phyloP scores from a whole-genome alignment of 2,329 filamentous ascomycete genomes.

The Fusarium papillatum region DNA sequence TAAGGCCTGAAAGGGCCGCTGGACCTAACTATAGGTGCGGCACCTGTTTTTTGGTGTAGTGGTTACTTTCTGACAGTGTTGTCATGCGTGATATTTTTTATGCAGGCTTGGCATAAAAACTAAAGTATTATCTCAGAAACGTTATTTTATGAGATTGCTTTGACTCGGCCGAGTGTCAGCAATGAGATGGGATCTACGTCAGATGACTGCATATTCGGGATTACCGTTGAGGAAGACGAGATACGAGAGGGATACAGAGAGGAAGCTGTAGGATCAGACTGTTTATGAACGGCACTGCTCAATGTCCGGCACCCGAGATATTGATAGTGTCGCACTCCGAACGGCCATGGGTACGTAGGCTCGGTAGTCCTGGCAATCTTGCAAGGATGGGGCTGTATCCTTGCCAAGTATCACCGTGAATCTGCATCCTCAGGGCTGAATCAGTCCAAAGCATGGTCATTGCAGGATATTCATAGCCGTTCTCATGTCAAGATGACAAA shows the following conservation, averaged over 20 bases:
- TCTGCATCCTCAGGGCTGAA: neutral
- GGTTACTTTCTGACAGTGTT: no score
- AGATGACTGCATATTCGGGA: neutral
- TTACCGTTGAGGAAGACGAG: neutral
- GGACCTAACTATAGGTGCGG: no score
- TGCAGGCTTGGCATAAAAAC: neutral
- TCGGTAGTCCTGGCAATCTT: neutral
- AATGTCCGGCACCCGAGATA: neutral
- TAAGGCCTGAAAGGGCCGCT: no score
- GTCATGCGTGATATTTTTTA: neutral
- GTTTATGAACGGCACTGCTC: neutral
- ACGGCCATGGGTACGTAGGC: neutral
- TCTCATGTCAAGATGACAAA: neutral
- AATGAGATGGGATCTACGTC: neutral
- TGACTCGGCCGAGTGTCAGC: neutral
- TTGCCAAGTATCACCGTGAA: neutral
- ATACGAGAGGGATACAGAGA: neutral
- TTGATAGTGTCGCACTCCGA: neutral
- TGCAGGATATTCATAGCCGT: neutral
- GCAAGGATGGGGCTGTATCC: neutral
- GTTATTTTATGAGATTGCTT: neutral
- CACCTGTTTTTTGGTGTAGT: no score
- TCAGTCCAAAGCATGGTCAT: neutral
- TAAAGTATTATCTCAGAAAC: neutral
- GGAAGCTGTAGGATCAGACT: neutral